phyloP scores from a whole-genome alignment of 768 basidiomycete genomes.

The Trametes maxima region DNA sequence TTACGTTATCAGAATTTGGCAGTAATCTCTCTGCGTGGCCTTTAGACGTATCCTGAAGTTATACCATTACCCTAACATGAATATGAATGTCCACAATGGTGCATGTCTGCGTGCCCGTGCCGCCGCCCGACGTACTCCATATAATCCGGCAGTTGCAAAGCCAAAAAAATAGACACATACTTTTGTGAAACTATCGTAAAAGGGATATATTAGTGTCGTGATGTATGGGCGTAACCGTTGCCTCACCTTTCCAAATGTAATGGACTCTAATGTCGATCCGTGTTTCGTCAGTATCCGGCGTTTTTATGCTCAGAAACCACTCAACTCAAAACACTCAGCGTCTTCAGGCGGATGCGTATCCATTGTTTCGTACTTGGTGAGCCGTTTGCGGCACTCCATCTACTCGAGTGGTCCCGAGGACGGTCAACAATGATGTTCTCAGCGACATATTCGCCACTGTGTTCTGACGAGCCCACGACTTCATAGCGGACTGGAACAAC shows the following conservation, averaged over 20 bases:
- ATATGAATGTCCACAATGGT: no score
- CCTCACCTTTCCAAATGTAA: slow-evolving; percentile 81
- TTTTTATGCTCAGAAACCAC: slow-evolving; percentile 25
- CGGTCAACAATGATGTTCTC: slow-evolving; percentile 70
- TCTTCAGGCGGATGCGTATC: slow-evolving; percentile 67
- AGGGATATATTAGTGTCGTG: not conserved
- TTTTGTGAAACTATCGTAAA: slow-evolving; percentile 36
- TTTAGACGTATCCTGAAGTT: no score
- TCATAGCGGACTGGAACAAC: slow-evolving; percentile 45
- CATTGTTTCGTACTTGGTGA: slow-evolving; percentile 62
- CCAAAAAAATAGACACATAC: slow-evolving; percentile 25
- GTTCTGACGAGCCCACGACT: slow-evolving; percentile 65
- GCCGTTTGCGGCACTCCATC: slow-evolving; percentile 76
- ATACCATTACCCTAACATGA: no score
- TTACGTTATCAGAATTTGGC: no score
- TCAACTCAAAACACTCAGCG: slow-evolving; percentile 66
- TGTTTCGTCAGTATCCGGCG: not conserved
- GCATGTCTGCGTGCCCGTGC: no score
- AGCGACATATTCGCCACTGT: slow-evolving; percentile 68
- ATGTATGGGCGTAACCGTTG: not conserved
- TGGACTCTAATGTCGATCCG: slow-evolving; percentile 48
- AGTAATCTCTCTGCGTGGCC: no score
- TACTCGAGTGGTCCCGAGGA: slow-evolving; percentile 63
- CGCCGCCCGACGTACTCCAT: not conserved
- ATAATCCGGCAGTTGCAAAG: not conserved